Conservation (phyloP, 495 filamentous ascomycete species). For the Penicillium simplicissimum region DNA sequence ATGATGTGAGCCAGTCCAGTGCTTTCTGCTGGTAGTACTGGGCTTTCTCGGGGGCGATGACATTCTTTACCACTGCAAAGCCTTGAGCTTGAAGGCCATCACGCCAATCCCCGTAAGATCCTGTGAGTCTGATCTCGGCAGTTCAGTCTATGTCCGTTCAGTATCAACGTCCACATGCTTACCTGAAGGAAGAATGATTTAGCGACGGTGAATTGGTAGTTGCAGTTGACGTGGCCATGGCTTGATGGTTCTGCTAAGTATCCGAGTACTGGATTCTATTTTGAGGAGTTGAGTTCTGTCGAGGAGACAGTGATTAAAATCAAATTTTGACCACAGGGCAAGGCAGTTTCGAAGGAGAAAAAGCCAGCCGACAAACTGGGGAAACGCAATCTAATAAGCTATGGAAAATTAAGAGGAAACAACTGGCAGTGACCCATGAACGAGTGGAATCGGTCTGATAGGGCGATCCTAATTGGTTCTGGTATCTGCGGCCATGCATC, state of each 20-base stretch:
- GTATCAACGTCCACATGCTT: neutral
- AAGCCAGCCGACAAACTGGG: neutral
- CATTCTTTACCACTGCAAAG: constrained; percentile 33
- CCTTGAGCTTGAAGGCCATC: constrained; percentile 36
- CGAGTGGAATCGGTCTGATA: neutral
- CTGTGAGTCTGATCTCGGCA: constrained; percentile 15
- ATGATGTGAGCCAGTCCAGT: constrained; percentile 29
- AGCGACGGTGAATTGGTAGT: neutral
- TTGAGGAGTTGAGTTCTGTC: neutral
- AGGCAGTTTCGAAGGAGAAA: neutral
- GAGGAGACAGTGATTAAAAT: neutral
- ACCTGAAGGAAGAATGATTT: neutral
- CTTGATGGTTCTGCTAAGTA: neutral
- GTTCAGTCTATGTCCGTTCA: neutral
- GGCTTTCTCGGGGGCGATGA: constrained; percentile 24
- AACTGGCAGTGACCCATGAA: neutral
- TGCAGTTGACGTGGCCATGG: neutral
- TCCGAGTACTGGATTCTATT: neutral
- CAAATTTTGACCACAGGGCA: too few relatives aligned
- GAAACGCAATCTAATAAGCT: neutral
- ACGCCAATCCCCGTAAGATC: constrained; percentile 34
- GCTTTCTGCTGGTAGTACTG: constrained; percentile 30
- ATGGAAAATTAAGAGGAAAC: neutral
- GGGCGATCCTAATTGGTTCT: too few relatives aligned
- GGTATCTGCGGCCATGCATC: neutral